Base-by-base conservation (phyloP, 306 rosid genomes). In the Rubus parviflorus region DNA sequence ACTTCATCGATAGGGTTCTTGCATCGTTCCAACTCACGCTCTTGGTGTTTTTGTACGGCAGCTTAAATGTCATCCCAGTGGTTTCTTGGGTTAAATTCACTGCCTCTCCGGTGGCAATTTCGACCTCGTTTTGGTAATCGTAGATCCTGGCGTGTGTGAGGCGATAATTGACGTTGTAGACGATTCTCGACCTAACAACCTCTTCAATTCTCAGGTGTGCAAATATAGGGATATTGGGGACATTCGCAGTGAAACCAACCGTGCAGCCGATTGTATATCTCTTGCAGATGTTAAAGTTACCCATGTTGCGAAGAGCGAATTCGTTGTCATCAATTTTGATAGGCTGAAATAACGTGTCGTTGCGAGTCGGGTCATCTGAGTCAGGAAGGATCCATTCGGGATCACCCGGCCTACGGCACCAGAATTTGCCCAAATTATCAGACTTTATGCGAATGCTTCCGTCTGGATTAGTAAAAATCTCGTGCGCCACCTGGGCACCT, bases 151-250 rank as follows among this genome's bases (percentile, higher is more conserved):
- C 68, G 2, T 79, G 74, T 3, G 6, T 4, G 7, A 73, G 40
- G 3, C 74, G 74, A 23, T 51, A 73, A 12, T 63, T 52, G 25
- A 79, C 68, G 5, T 79, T 46, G 40, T 79, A 54, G 42, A 79
- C 46, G 0, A 17, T 6, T 17, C 83, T 73, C 1, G 68, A 60
- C 7, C 20, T 35, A 1, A 71, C 77, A 23, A 10, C 7, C 43
- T 79, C 82, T 19, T 72, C 72, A 13, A 79, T 63, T 25, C 53
- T 43, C 8, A 79, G 11, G 20, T 47, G 23, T 6, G 77, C 60
- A 4, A 8, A 37, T 16, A 2, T 35, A 0, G 61, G 5, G 2
- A 79, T 52, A 30, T 17, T 22, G 35, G 73, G 1, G 15, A 11
- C 68, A 7, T 4, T 13, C 3, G 74, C 78, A 12, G 19, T 63